phyloP scores from a whole-genome alignment of 2,329 filamentous ascomycete genomes.

The Thelonectria olida region DNA sequence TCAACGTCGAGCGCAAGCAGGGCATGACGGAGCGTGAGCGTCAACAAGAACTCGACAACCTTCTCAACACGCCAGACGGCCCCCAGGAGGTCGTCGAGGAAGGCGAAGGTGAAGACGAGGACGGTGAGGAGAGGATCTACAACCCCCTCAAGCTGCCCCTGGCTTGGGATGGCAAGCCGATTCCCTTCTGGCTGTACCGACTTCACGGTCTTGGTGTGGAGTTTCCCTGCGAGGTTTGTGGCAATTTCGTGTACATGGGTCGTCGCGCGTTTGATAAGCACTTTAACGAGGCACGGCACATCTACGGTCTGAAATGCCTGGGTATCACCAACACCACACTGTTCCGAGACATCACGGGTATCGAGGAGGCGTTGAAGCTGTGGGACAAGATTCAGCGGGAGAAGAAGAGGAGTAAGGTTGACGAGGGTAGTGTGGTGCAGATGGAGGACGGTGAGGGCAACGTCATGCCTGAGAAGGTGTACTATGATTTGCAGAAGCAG shows the following conservation, averaged over 20 bases:
- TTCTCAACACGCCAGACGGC: slow-evolving; percentile 63
- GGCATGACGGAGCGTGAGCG: slow-evolving; percentile 98
- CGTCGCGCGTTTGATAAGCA: slow-evolving; percentile 97
- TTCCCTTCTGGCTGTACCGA: slow-evolving; percentile 98
- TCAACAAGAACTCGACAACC: slow-evolving; percentile 89
- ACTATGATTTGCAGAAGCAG: slow-evolving; percentile 93
- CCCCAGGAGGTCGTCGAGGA: slow-evolving; percentile 54
- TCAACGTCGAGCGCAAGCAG: slow-evolving; percentile 95
- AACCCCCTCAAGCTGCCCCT: slow-evolving; percentile 96
- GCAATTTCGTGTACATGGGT: slow-evolving; percentile 99
- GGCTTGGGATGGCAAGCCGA: slow-evolving; percentile 98
- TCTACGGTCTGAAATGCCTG: slow-evolving; percentile 92
- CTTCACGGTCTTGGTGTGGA: slow-evolving; percentile 95
- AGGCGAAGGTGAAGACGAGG: slow-evolving; percentile 75
- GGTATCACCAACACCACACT: slow-evolving; percentile 91
- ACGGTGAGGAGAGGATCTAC: slow-evolving; percentile 90
- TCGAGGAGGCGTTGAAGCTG: slow-evolving; percentile 85
- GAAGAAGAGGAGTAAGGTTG: slow-evolving; percentile 78
- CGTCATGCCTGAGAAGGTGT: slow-evolving; percentile 99
- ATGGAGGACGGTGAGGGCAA: slow-evolving; percentile 99
- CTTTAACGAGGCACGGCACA: slow-evolving; percentile 92
- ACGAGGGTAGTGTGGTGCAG: slow-evolving; percentile 88
- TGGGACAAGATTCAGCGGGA: slow-evolving; percentile 95
- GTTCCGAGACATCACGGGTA: slow-evolving; percentile 93
- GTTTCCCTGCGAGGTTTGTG: slow-evolving; percentile 95